A percentile compares a stretch with the other conserved stretches of the same genome.
phyloP scores from a whole-genome alignment of 2,329 filamentous ascomycete species.

The Lasiodiplodia hormozganensis region DNA sequence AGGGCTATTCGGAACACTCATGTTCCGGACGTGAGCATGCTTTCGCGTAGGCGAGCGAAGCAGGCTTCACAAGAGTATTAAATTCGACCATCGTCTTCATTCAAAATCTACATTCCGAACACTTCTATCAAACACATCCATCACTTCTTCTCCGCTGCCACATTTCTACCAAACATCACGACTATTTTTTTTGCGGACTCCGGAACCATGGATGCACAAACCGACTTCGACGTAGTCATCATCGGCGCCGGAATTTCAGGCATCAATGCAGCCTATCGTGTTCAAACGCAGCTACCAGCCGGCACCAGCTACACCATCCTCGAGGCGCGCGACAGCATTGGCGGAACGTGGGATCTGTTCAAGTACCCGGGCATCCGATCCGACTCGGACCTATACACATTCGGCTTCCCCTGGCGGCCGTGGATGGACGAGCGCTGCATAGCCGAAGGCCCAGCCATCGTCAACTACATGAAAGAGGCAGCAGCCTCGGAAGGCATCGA shows the following conservation, averaged over 20 bases:
- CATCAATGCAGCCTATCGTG: slow-evolving; percentile 74
- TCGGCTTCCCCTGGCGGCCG: slow-evolving; percentile 71
- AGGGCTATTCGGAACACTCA: not conserved
- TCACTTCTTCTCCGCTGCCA: not conserved
- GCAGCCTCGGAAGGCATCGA: slow-evolving; percentile 54
- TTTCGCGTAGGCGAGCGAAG: not conserved
- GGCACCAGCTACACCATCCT: slow-evolving; percentile 68
- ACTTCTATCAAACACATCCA: not conserved
- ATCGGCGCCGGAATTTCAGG: slow-evolving; percentile 78
- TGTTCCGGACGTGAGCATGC: not conserved
- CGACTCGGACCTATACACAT: slow-evolving; percentile 58
- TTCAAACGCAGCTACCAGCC: slow-evolving; percentile 64
- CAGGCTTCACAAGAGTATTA: not conserved
- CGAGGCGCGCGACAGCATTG: slow-evolving; percentile 70
- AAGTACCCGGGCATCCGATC: slow-evolving; percentile 72
- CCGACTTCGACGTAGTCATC: slow-evolving; percentile 60
- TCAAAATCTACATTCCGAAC: not conserved
- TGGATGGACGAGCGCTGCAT: slow-evolving; percentile 63
- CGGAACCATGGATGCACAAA: not conserved
- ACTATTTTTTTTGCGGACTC: not conserved
- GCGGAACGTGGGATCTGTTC: slow-evolving; percentile 82
- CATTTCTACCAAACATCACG: not conserved
- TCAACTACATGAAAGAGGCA: slow-evolving; percentile 52
- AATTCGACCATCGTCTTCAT: not conserved
- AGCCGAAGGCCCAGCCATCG: slow-evolving; percentile 53